Evolutionary conservation across 345 rosid genomes (phyloP), one percentile per base, ranked within the genome.

Genomic region (Nephelium lappaceum): DNA sequence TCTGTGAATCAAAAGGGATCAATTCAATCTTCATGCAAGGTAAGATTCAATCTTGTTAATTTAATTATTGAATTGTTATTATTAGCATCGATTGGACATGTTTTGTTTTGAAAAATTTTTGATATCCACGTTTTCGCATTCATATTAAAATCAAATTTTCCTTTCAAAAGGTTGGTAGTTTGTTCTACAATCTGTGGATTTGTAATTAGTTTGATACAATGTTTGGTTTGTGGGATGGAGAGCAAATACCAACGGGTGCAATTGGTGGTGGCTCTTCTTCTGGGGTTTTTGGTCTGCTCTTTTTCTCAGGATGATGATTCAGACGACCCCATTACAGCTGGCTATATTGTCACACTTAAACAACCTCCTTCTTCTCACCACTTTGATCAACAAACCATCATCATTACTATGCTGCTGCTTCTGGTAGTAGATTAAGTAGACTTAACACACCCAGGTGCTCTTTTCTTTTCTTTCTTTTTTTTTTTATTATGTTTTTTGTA

Each of bases 271-370:
- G 71, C 78, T 36, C 77, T 90, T 55, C 84, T 87, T 78, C 39
- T 86, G 82, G 86, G 81, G 21, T 23, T 86, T 49, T 75, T 83
- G 69, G 76, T 79, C 18, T 85, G 77, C 65, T 51, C 80, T 25
- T 77, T 83, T 27, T 84, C 89, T 74, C 90, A 67, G 55, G 53
- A 38, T 43, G 36, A 31, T 2, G 87, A 81, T 84, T 86, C 88
- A 77, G 87, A 83, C 1, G 79, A 60, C 78, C 77, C 80, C 63
- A 82, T 74, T 72, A 72, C 97, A 5, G 86, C 93, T 83, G 91
- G 92, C 74, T 94, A 92, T 83, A 91, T 94, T 85, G 91, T 94
- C 58, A 91, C 91, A 38, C 87, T 94, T 8, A 90, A 85, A 81
- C 95, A 89, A 86, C 83, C 88, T 80, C 93, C 92, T 76, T 74